Evolutionary conservation across 2,329 filamentous ascomycete genomes (phyloP).

Genomic region (Colletotrichum eremochloae): DNA sequence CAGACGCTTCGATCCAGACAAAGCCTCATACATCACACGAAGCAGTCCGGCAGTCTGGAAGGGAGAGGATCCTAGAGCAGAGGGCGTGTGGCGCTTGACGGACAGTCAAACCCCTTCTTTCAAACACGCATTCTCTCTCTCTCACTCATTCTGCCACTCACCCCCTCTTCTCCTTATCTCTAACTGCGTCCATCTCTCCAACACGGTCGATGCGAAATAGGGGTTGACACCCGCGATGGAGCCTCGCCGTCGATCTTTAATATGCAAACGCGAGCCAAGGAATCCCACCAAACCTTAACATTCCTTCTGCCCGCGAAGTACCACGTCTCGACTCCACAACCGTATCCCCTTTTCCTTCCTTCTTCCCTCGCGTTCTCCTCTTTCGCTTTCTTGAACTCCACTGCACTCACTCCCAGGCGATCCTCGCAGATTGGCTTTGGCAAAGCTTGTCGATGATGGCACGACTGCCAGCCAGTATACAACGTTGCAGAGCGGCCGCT

Average conservation of each 20-base stretch:
- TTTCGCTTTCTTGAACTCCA: background rate
- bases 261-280: background rate
- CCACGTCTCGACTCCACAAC: background rate
- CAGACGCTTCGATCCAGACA: slow-evolving; percentile 9
- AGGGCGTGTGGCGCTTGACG: slow-evolving; percentile 10
- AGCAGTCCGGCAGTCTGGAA: background rate
- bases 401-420: background rate
- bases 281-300: slow-evolving; percentile 15
- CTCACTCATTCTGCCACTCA: background rate
- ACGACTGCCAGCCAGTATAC: background rate
- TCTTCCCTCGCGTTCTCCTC: background rate
- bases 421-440: slow-evolving; percentile 34
- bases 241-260: slow-evolving; percentile 8
- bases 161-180: background rate
- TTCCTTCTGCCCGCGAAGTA: slow-evolving; percentile 2
- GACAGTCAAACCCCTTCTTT: background rate
- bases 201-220: background rate
- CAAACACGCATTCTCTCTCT: background rate
- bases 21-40: slow-evolving; percentile 15
- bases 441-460: slow-evolving; percentile 10
- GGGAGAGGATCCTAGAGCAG: background rate
- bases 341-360: background rate
- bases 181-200: background rate
- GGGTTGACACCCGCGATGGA: slow-evolving; percentile 4
- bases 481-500: slow-evolving; percentile 21